A percentile compares a stretch with the other conserved stretches of the same genome.
These are phyloP conservation scores for Mycena vulgaris DNA, from an alignment of 768 basidiomycete species.

Conservation along the genomic window DNA sequence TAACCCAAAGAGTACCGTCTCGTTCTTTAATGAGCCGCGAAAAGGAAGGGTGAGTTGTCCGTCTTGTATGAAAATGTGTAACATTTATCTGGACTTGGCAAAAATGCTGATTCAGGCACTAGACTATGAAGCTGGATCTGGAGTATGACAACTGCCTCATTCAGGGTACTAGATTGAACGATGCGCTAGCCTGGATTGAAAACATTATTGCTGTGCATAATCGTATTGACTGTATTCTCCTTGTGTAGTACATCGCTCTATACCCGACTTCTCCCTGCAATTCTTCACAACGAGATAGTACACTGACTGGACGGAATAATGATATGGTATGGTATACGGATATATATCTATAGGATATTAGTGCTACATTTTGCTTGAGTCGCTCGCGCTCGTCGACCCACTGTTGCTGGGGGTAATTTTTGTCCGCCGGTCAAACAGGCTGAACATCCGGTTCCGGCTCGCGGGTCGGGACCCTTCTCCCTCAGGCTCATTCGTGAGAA, in stretches of 20 bases:
- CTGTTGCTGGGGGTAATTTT: conserved; percentile 26
- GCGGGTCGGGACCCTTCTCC: conserved; percentile 38
- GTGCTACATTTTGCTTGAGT: conserved; percentile 33
- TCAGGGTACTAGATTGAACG: conserved; percentile 5
- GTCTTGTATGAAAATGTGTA: conserved; percentile 10
- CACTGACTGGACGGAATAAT: no score
- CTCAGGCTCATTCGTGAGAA: conserved; percentile 34
- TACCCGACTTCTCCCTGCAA: no score
- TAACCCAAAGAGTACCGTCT: neutral
- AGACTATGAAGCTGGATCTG: conserved; percentile 17
- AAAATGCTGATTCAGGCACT: neutral
- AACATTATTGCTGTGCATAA: neutral
- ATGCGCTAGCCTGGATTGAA: conserved; percentile 26
- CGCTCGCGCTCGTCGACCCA: conserved; percentile 7
- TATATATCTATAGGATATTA: neutral
- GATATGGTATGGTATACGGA: conserved; percentile 14
- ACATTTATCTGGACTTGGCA: neutral
- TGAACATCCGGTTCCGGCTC: conserved; percentile 49
- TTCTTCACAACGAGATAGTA: no score
- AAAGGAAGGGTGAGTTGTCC: conserved; percentile 1
- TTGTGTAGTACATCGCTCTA: no score
- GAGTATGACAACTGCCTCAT: conserved; percentile 22
- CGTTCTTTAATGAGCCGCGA: conserved; percentile 1
- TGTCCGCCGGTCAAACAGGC: conserved; percentile 35
- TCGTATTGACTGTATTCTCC: no score